A percentile compares a stretch with the other conserved stretches of the same genome.
These are phyloP conservation scores for Blastobotrys malaysiensis DNA, from an alignment of 1,139 yeast genomes.

Conservation along the genomic window DNA sequence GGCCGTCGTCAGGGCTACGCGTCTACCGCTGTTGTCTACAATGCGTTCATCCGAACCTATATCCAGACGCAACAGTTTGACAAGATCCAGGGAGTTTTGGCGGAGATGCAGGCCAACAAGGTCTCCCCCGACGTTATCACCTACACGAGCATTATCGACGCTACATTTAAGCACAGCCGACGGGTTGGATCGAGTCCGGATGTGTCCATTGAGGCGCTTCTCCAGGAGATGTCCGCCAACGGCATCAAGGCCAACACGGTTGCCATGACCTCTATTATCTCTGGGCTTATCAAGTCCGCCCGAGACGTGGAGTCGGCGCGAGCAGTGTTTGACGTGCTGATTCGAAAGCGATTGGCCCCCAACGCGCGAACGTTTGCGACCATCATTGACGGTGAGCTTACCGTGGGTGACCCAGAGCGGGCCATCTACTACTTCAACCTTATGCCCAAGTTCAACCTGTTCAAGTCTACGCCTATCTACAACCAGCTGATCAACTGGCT, in stretches of 20 bases:
- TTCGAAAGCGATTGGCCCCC: conserved; percentile 33
- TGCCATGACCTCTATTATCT: conserved; percentile 51
- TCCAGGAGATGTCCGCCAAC: conserved; percentile 41
- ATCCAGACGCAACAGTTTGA: conserved; percentile 30
- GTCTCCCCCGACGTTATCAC: conserved; percentile 61
- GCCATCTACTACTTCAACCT: conserved; percentile 49
- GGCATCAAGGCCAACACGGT: conserved; percentile 45
- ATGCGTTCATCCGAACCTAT: conserved; percentile 36
- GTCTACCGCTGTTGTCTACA: conserved; percentile 38
- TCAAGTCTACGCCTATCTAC: conserved; percentile 46
- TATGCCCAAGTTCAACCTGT: conserved; percentile 38
- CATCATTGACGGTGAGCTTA: conserved; percentile 54
- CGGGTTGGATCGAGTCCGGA: conserved; percentile 44
- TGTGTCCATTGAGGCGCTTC: conserved; percentile 36
- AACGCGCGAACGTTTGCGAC: conserved; percentile 47
- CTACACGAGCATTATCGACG: conserved; percentile 57
- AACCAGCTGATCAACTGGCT: conserved; percentile 55
- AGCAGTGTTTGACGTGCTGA: conserved; percentile 42
- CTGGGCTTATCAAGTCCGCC: conserved; percentile 49
- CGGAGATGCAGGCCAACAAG: conserved; percentile 34
- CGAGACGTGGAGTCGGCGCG: conserved; percentile 51
- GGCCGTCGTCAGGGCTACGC: conserved; percentile 31
- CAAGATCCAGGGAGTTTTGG: conserved; percentile 35
- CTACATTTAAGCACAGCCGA: conserved; percentile 45
- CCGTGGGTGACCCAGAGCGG: conserved; percentile 42